Evolutionary conservation across 2,329 filamentous ascomycete species (phyloP).

Genomic region (Colletotrichum karsti): DNA sequence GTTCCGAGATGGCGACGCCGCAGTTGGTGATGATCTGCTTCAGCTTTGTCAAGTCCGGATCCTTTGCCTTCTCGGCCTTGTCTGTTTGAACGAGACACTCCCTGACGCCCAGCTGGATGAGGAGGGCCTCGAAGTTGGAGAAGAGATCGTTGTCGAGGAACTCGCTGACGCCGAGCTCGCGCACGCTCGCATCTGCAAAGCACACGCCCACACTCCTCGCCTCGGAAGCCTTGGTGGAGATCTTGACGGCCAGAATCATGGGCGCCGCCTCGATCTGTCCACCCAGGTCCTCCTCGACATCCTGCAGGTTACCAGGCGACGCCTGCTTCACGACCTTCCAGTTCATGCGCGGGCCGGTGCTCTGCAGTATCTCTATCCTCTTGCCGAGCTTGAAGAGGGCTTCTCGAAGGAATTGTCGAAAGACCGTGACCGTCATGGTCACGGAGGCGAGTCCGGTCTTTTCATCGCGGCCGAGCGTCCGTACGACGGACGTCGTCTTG

Average conservation of each 20-base stretch:
- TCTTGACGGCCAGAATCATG: conserved; percentile 94
- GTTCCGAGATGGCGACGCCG: conserved; percentile 87
- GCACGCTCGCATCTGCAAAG: conserved; percentile 95
- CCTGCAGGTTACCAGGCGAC: conserved; percentile 94
- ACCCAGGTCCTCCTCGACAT: conserved; percentile 94
- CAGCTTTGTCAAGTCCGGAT: conserved; percentile 88
- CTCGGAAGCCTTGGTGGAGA: conserved; percentile 86
- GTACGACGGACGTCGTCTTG: conserved; percentile 95
- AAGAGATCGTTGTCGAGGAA: conserved; percentile 99
- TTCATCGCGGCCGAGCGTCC: conserved; percentile 86
- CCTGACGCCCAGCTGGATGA: conserved; percentile 95
- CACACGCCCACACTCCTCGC: conserved; percentile 91
- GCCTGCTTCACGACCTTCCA: conserved; percentile 95
- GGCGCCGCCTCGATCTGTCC: conserved; percentile 87
- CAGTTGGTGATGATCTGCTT: conserved; percentile 91
- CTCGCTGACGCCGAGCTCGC: conserved; percentile 95
- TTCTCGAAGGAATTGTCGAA: conserved; percentile 93
- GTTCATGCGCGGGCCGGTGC: conserved; percentile 78
- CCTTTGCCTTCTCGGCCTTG: conserved; percentile 81
- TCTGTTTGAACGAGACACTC: conserved; percentile 91
- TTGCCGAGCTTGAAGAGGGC: conserved; percentile 92
- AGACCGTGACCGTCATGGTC: conserved; percentile 94
- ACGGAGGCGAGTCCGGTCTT: conserved; percentile 90
- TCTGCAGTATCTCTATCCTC: conserved; percentile 90
- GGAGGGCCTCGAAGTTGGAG: conserved; percentile 95